Conservation (phyloP, 257 asterid genomes). For the Solanum tarapatanum region DNA sequence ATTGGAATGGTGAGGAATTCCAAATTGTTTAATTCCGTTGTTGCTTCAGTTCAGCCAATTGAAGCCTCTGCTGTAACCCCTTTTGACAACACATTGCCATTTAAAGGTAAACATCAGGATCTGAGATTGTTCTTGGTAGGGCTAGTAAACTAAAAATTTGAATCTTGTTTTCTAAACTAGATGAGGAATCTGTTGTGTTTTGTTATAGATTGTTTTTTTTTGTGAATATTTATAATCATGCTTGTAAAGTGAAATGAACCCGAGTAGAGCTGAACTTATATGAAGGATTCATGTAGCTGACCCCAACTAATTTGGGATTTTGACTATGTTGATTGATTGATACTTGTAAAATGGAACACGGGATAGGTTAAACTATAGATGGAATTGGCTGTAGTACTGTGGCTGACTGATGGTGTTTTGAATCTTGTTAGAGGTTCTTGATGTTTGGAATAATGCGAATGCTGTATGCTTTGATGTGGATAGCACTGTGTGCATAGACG, state of each 20-base stretch:
- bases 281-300: not conserved
- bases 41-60: conserved; percentile 56
- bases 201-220: not conserved
- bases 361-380: not conserved
- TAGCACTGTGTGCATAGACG: conserved; percentile 91
- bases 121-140: not conserved
- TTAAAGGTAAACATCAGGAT: conserved; percentile 36
- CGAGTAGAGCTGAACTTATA: not conserved
- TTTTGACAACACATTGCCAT: conserved; percentile 59
- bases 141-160: not conserved
- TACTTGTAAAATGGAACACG: not conserved
- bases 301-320: not conserved
- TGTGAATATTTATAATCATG: not conserved
- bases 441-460: conserved; percentile 53
- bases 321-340: not conserved
- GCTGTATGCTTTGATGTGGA: conserved; percentile 97
- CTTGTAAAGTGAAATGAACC: not conserved
- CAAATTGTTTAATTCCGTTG: conserved; percentile 25
- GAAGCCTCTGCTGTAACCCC: conserved; percentile 26
- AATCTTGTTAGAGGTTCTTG: conserved; percentile 56
- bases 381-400: not conserved
- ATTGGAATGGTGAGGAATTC: conserved; percentile 24
- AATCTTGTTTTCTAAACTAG: not conserved
- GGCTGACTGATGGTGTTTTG: conserved; percentile 16
- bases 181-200: not conserved